phyloP scores from a whole-genome alignment of 805 yeast species.

The Candida ascalaphidarum region DNA sequence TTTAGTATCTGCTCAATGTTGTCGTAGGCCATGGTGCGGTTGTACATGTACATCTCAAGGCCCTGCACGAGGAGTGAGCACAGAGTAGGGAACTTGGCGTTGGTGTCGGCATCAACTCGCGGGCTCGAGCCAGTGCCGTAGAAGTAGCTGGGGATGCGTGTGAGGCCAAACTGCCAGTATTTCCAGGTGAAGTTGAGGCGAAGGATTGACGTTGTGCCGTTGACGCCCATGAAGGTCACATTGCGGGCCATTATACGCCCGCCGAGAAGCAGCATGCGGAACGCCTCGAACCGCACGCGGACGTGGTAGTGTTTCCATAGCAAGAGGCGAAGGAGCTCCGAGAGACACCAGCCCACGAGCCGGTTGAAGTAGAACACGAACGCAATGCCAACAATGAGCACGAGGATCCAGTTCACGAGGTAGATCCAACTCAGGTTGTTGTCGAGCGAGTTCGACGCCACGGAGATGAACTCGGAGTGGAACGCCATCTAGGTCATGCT shows the following conservation, averaged over 20 bases:
- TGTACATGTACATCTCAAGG: constrained; percentile 74
- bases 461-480: constrained; percentile 16
- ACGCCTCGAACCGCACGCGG: constrained; percentile 58
- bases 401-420: constrained; percentile 72
- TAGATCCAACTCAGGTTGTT: constrained; percentile 51
- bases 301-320: constrained; percentile 59
- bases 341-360: constrained; percentile 50
- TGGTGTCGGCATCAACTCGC: constrained; percentile 16
- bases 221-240: constrained; percentile 61
- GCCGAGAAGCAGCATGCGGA: constrained; percentile 71
- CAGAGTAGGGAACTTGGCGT: constrained; percentile 46
- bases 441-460: constrained; percentile 11
- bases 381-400: constrained; percentile 51
- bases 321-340: constrained; percentile 40
- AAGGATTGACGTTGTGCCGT: constrained; percentile 62
- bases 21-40: constrained; percentile 73
- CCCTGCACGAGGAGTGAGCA: constrained; percentile 61
- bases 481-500: constrained; percentile 16
- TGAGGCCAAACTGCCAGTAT: constrained; percentile 61
- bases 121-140: constrained; percentile 6
- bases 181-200: constrained; percentile 82
- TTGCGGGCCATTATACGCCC: constrained; percentile 79
- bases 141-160: constrained; percentile 30
- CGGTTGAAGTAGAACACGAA: constrained; percentile 74
- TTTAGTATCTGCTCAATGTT: constrained; percentile 38